These are phyloP conservation scores for Aspergillus fumigatiaffinis DNA, from an alignment of 2,329 filamentous ascomycete species.

Conservation along the genomic window DNA sequence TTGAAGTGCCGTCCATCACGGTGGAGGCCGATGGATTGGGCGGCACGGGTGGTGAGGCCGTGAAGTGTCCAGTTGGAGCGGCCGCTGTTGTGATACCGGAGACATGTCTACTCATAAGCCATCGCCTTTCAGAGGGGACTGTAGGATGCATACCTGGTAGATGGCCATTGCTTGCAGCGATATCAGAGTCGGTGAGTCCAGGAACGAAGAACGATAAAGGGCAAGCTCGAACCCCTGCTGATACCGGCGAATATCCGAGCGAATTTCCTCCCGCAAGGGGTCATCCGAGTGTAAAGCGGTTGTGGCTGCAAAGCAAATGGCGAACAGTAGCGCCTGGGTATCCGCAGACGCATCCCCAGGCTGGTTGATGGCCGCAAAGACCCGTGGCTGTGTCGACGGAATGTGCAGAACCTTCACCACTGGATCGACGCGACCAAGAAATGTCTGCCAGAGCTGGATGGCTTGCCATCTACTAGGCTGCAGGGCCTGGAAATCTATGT, in stretches of 20 bases:
- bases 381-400: conserved; percentile 21
- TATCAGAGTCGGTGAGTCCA: conserved; percentile 37
- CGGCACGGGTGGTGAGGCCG: conserved; percentile 50
- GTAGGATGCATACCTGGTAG: conserved; percentile 30
- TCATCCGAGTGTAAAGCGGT: conserved; percentile 18
- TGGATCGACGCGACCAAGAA: conserved; percentile 25
- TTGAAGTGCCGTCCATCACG: conserved; percentile 50
- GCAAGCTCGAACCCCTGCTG: conserved; percentile 35
- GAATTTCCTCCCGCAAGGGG: conserved; percentile 8
- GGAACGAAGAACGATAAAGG: conserved; percentile 38
- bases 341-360: conserved; percentile 17
- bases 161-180: conserved; percentile 32
- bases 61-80: conserved; percentile 47
- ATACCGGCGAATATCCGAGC: conserved; percentile 15
- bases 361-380: conserved; percentile 27
- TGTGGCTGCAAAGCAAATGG: conserved; percentile 25
- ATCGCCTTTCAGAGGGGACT: neutral
- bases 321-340: conserved; percentile 22
- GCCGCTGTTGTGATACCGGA: conserved; percentile 19
- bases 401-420: conserved; percentile 27
- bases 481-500: conserved; percentile 12
- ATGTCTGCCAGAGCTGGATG: conserved; percentile 27
- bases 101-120: conserved; percentile 12
- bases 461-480: conserved; percentile 21
- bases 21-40: conserved; percentile 48